Conservation (phyloP, 768 basidiomycete species). For the Boletus vinaceobasis region DNA sequence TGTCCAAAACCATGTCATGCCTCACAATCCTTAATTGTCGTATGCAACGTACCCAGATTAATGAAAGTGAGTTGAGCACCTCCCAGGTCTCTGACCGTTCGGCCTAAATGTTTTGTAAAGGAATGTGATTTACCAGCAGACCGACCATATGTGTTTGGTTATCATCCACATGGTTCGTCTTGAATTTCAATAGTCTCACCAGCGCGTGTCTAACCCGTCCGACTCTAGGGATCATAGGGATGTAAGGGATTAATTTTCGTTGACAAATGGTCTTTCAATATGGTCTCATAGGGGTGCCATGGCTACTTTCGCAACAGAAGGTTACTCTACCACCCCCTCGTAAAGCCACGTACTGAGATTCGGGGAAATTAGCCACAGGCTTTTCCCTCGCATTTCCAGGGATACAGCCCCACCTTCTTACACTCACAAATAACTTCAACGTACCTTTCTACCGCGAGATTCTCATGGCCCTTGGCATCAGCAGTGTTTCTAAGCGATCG, state of each 20-base stretch:
- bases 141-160: slow-evolving; percentile 93
- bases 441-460: slow-evolving; percentile 94
- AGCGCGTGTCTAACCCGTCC: slow-evolving; percentile 1
- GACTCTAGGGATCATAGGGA: slow-evolving; percentile 86
- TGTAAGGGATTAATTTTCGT: slow-evolving; percentile 51
- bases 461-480: slow-evolving; percentile 80
- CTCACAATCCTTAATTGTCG: background rate
- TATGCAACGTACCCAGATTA: slow-evolving; percentile 5
- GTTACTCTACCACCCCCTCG: slow-evolving; percentile 35
- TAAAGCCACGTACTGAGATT: background rate
- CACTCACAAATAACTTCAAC: slow-evolving; percentile 84
- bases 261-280: background rate
- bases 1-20: slow-evolving; percentile 16
- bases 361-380: slow-evolving; percentile 62
- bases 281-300: slow-evolving; percentile 70
- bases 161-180: slow-evolving; percentile 89
- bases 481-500: slow-evolving; percentile 86
- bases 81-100: background rate
- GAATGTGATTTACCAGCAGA: slow-evolving; percentile 90
- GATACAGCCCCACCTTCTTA: slow-evolving; percentile 89
- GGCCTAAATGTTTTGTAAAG: slow-evolving; percentile 25
- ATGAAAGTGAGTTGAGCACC: slow-evolving; percentile 33
- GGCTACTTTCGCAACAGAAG: slow-evolving; percentile 95
- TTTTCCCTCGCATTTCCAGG: slow-evolving; percentile 91
- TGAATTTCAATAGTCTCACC: background rate